Evolutionary conservation across 1,284 basidiomycete genomes (phyloP), one percentile per base, ranked within the genome.

Genomic region (Ganoderma lingzhi): DNA sequence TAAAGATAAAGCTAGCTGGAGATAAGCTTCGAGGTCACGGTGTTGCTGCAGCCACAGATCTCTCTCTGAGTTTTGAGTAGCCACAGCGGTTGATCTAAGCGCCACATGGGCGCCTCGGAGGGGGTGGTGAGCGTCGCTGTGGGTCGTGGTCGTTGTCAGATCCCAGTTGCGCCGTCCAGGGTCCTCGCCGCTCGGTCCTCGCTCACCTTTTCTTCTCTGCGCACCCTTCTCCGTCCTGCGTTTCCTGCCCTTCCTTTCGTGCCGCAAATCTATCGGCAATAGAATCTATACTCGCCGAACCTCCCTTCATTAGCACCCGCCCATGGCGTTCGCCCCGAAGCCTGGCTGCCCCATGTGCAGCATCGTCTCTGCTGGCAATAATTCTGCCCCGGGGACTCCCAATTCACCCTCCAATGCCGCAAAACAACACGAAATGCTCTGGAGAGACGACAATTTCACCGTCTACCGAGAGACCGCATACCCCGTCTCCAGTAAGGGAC

Each of bases 361-460:
- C 78, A 91, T 93, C 56, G 89, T 92, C 64, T 80, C 88, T n/a
- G 80, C 85, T 19, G 87, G 88, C 75, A 64, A 72, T 10, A 83
- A 84, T 70, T 78, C 81, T 32, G 81, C 82, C 3, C 78, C 80
- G 10, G 62, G 61, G 39, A 84, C 86, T 14, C 84, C 85, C 2
- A 81, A 82, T 60, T 80, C 83, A 0, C 84, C 86, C 2, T 80
- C 84, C 0, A 84, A 84, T 68, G 80, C 84, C 12, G 73, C 82
- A 12, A 84, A 80, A 14, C 82, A 85, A 66, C 85, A 85, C 30
- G 89, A 92, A 71, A 83, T 93, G 62, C 82, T 93, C 19, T 92
- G 89, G 89, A 85, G 86, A 70, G 91, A 93, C 77, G 88, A 90
- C 69, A 91, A 92, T 79, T 90, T 93, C 71, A 93, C 91, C 30